These are phyloP conservation scores for Alloteropsis semialata DNA, from an alignment of 176 grass and related monocot species.

Conservation along the genomic window DNA sequence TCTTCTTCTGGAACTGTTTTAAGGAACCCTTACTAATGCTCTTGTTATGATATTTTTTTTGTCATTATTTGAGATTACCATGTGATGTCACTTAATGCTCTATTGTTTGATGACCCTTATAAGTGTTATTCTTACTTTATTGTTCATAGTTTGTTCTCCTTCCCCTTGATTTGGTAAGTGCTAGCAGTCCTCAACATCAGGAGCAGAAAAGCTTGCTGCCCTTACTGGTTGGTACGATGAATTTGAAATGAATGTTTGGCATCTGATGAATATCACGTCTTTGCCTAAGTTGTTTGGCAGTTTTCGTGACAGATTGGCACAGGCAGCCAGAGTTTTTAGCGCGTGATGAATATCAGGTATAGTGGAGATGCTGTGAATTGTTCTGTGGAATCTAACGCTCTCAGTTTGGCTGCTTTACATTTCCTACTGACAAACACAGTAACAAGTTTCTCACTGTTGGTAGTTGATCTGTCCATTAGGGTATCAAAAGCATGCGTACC, in stretches of 20 bases:
- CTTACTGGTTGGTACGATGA: constrained; percentile 20
- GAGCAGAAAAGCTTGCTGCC: constrained; percentile 9
- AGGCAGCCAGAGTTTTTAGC: constrained; percentile 20
- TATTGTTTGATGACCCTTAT: constrained; percentile 29
- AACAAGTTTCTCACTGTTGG: constrained; percentile 20
- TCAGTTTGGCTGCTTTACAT: constrained; percentile 5
- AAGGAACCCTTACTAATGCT: constrained; percentile 45
- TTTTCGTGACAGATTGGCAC: constrained; percentile 41
- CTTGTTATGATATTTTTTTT: constrained; percentile 39
- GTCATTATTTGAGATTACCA: constrained; percentile 26
- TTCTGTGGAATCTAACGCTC: constrained; percentile 7
- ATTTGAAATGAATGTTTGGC: constrained; percentile 40
- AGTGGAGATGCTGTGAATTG: constrained; percentile 27
- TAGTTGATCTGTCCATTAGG: constrained; percentile 17
- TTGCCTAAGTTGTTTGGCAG: constrained; percentile 60
- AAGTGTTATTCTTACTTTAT: constrained; percentile 27
- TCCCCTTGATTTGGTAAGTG: constrained; percentile 22
- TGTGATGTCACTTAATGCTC: constrained; percentile 32
- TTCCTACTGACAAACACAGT: constrained; percentile 31
- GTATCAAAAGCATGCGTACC: background rate
- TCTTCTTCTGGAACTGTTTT: constrained; percentile 23
- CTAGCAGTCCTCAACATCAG: constrained; percentile 14
- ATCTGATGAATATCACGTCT: constrained; percentile 31
- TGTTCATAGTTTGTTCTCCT: constrained; percentile 24
- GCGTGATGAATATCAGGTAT: constrained; percentile 51